A percentile compares a stretch with the other conserved stretches of the same genome.
Conservation (phyloP, 305 asterid genomes). For the Rubia tinctorum region DNA sequence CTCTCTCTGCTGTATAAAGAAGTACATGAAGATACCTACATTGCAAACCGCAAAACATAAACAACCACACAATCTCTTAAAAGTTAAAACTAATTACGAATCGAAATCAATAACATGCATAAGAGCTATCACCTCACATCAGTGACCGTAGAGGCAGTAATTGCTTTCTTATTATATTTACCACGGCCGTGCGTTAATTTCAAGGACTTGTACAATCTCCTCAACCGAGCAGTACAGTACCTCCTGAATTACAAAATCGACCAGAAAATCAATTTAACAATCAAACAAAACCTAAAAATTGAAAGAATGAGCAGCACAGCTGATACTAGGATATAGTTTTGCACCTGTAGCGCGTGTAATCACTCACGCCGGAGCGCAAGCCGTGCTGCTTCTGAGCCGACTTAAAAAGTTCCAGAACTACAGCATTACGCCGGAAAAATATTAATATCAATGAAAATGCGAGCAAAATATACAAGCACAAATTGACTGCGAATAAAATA, state of each 20-base stretch:
- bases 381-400: conserved; percentile 98
- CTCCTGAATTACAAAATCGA: conserved; percentile 48
- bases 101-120: background rate
- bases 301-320: background rate
- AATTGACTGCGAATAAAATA: background rate
- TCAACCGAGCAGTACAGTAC: conserved; percentile 86
- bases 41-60: background rate
- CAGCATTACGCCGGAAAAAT: conserved; percentile 22
- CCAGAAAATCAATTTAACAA: background rate
- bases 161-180: conserved; percentile 66
- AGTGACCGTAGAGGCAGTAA: conserved; percentile 58
- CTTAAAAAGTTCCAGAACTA: conserved; percentile 84
- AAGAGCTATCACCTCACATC: conserved; percentile 67
- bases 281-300: background rate
- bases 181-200: conserved; percentile 96
- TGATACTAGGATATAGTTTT: conserved; percentile 1
- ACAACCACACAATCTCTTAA: background rate
- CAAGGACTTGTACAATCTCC: conserved; percentile 89
- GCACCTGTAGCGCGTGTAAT: conserved; percentile 87
- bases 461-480: background rate
- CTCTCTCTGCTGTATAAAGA: conserved; percentile 90
- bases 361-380: conserved; percentile 62
- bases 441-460: background rate
- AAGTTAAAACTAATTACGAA: background rate
- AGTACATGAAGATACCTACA: conserved; percentile 85